Evolutionary conservation across 2,329 filamentous ascomycete genomes (phyloP).

Genomic region (Thelonectria rubi): DNA sequence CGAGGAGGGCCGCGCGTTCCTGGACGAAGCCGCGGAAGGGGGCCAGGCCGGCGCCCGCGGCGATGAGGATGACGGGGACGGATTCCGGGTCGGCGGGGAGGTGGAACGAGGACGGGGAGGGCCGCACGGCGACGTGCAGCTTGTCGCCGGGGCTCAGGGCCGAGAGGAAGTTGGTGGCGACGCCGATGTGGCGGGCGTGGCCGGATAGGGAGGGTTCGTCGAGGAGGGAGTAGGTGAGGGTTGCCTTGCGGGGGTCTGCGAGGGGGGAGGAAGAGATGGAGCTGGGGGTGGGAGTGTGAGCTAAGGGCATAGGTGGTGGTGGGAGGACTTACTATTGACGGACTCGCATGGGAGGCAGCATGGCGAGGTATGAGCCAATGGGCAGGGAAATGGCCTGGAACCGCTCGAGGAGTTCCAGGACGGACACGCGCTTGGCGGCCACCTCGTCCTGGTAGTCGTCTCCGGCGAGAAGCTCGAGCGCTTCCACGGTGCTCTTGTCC

Average conservation of each 20-base stretch:
- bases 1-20: conserved; percentile 64
- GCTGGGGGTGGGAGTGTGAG: conserved; percentile 35
- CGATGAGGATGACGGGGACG: conserved; percentile 61
- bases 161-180: conserved; percentile 69
- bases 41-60: conserved; percentile 65
- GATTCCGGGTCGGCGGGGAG: conserved; percentile 56
- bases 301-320: background rate
- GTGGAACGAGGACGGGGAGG: conserved; percentile 57
- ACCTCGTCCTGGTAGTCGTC: conserved; percentile 59
- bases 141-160: conserved; percentile 55
- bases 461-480: conserved; percentile 58
- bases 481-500: conserved; percentile 53
- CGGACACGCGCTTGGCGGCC: conserved; percentile 65
- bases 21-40: conserved; percentile 72
- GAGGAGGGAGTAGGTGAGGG: conserved; percentile 75
- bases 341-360: conserved; percentile 80
- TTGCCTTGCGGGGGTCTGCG: conserved; percentile 62
- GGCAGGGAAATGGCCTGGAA: conserved; percentile 68
- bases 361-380: conserved; percentile 72
- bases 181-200: conserved; percentile 63
- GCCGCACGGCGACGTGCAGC: conserved; percentile 60
- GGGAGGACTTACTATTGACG: conserved; percentile 68
- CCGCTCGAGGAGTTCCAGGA: conserved; percentile 75
- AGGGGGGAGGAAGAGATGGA: conserved; percentile 81
- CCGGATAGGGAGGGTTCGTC: conserved; percentile 62